phyloP scores from a whole-genome alignment of 129 eudicot genomes.

The Helichrysum umbraculigerum region DNA sequence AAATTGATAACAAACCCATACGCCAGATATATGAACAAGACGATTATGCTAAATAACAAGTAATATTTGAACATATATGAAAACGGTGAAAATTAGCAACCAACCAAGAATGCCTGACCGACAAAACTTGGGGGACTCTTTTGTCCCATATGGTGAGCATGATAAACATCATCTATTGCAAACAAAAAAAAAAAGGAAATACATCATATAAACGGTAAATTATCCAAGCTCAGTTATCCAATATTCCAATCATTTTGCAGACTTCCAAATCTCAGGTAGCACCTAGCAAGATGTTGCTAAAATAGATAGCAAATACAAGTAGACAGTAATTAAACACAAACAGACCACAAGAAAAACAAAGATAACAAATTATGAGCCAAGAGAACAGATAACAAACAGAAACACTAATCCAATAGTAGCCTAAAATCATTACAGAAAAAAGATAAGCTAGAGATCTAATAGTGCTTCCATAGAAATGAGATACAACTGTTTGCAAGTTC shows the following conservation, averaged over 20 bases:
- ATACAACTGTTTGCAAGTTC: slow-evolving; percentile 29
- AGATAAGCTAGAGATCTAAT: not conserved
- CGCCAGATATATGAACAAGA: not conserved
- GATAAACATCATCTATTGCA: not conserved
- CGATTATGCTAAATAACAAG: too few species aligned
- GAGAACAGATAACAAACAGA: not conserved
- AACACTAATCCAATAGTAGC: slow-evolving; percentile 13
- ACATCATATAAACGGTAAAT: not conserved
- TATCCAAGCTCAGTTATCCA: slow-evolving; percentile 10
- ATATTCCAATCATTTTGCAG: not conserved
- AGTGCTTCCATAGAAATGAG: slow-evolving; percentile 8
- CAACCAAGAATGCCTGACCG: not conserved
- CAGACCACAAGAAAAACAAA: too few species aligned
- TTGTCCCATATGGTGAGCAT: slow-evolving; percentile 2
- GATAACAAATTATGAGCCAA: too few species aligned
- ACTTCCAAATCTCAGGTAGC: slow-evolving; percentile 13
- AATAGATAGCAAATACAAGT: not conserved
- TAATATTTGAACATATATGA: not conserved
- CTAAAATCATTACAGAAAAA: slow-evolving; percentile 16
- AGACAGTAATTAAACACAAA: not conserved
- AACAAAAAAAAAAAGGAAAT: too few species aligned
- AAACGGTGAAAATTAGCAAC: not conserved
- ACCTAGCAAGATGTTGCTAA: not conserved
- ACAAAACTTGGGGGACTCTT: not conserved
- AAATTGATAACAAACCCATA: not conserved